A percentile compares a stretch with the other conserved stretches of the same genome.
These are phyloP conservation scores for Diaporthe sp. DNA, from an alignment of 2,329 filamentous ascomycete genomes.

Conservation along the genomic window DNA sequence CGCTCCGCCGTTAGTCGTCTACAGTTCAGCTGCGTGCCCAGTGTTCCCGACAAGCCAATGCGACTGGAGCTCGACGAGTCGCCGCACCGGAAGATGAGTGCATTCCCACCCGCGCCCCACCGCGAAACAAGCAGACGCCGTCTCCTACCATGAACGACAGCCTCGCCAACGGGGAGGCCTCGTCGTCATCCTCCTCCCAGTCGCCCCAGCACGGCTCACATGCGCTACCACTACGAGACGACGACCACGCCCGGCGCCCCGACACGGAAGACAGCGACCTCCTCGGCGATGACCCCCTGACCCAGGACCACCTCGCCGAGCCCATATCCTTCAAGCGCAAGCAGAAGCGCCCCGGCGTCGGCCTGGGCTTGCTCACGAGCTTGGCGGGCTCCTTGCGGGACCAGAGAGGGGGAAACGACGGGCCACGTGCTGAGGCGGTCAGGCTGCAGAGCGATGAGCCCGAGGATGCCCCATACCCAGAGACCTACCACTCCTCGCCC, in stretches of 20 bases:
- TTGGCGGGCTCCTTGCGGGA: slow-evolving; percentile 48
- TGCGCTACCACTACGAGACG: slow-evolving; percentile 51
- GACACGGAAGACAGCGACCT: slow-evolving; percentile 49
- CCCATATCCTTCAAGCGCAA: slow-evolving; percentile 79
- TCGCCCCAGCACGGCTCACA: slow-evolving; percentile 44
- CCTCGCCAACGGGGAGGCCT: slow-evolving; percentile 39
- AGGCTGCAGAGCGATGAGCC: background rate
- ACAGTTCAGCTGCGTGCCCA: background rate
- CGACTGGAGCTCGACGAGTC: slow-evolving; percentile 13
- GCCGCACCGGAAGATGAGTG: slow-evolving; percentile 31
- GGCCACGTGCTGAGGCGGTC: slow-evolving; percentile 20
- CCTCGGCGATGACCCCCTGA: slow-evolving; percentile 67
- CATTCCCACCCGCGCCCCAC: slow-evolving; percentile 20
- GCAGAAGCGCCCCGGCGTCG: slow-evolving; percentile 59
- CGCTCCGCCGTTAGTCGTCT: background rate
- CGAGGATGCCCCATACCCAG: background rate
- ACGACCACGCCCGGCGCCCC: slow-evolving; percentile 54
- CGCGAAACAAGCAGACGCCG: slow-evolving; percentile 27
- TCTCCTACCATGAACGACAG: slow-evolving; percentile 37
- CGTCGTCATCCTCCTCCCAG: slow-evolving; percentile 44
- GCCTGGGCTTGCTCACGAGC: slow-evolving; percentile 59
- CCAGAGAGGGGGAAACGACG: slow-evolving; percentile 18
- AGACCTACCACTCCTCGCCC: slow-evolving; percentile 25
- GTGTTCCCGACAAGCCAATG: background rate
- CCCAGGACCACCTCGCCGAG: slow-evolving; percentile 57